Evolutionary conservation across 208 protist genomes (phyloP).

Genomic region (Trypanosomatidae sp.): DNA sequence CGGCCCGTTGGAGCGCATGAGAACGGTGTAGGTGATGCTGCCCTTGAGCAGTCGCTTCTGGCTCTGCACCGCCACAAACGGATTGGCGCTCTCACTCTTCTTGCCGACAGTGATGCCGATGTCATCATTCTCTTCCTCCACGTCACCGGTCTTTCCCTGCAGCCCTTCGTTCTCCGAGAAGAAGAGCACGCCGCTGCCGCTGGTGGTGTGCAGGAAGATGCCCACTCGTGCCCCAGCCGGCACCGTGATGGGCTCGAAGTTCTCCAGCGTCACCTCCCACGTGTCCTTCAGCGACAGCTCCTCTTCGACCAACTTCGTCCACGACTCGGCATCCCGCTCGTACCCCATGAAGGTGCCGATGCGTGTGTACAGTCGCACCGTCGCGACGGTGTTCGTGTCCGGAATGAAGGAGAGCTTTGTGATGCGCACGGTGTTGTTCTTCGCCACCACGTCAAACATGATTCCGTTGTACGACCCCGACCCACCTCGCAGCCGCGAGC

Average conservation of each 20-base stretch:
- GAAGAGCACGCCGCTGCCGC: constrained; percentile 75
- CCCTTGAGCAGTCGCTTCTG: constrained; percentile 78
- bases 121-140: constrained; percentile 82
- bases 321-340: constrained; percentile 47
- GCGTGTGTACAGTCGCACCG: constrained; percentile 69
- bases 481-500: constrained; percentile 44
- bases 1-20: constrained; percentile 47
- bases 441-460: constrained; percentile 91
- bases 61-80: constrained; percentile 73
- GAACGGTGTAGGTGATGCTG: constrained; percentile 77
- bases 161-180: constrained; percentile 83
- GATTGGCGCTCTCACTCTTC: constrained; percentile 70
- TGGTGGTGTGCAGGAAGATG: constrained; percentile 87
- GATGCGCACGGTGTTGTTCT: constrained; percentile 63
- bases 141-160: constrained; percentile 53
- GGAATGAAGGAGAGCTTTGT: constrained; percentile 78
- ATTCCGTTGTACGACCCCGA: constrained; percentile 88
- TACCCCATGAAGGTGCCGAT: constrained; percentile 75
- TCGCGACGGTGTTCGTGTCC: constrained; percentile 58
- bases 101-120: constrained; percentile 90
- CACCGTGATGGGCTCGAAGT: constrained; percentile 75
- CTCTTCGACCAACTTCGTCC: constrained; percentile 56
- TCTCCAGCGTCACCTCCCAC: constrained; percentile 52
- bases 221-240: constrained; percentile 53
- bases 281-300: constrained; percentile 55